Evolutionary conservation across 345 rosid species (phyloP), one percentile per base, ranked within the genome.

Genomic region (Eutrema heterophyllum): DNA sequence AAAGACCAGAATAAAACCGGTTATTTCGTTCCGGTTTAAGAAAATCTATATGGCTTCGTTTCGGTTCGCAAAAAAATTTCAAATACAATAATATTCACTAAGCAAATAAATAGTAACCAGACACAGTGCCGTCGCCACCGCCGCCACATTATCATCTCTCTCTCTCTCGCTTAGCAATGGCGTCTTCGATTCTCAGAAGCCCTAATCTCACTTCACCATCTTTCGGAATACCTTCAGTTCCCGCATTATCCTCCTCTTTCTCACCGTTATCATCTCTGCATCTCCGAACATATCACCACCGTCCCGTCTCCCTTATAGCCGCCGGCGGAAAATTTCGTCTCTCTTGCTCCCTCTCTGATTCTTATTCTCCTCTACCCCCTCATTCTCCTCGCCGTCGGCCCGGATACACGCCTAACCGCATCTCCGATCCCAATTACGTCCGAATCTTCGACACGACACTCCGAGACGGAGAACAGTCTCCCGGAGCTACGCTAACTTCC

Each of bases 381-480:
- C 11, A 32, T 10, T 2, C 33, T 4, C 78, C 63, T 24, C 50
- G 74, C 55, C 51, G 49, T 78, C 91, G 90, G 2, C 96, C 97
- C 0, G 80, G 76, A 0, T 89, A 91, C 81, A 52, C 85, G 45
- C 95, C 98, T 39, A 78, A 79, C 82, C 88, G 70, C 43, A 91
- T 94, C 45, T 64, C 87, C 2, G 87, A 88, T 74, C 92, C 96
- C 11, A 75, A 74, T 57, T 91, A 94, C 58, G 90, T 94, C 62
- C 90, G 97, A 35, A 50, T 91, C 67, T 89, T 94, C 72, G 98
- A 94, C 79, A 94, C 98, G 29, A 94, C 98, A 46, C 98, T 91
- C 76, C 90, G 97, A 4, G 97, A 94, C 70, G 98, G 98, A 46
- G 98, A 94, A 75, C 98, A 91, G 76, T 91, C 98, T 74, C 98